Conservation (phyloP, 495 filamentous ascomycete species). For the Umbilicaria muhlenbergii region DNA sequence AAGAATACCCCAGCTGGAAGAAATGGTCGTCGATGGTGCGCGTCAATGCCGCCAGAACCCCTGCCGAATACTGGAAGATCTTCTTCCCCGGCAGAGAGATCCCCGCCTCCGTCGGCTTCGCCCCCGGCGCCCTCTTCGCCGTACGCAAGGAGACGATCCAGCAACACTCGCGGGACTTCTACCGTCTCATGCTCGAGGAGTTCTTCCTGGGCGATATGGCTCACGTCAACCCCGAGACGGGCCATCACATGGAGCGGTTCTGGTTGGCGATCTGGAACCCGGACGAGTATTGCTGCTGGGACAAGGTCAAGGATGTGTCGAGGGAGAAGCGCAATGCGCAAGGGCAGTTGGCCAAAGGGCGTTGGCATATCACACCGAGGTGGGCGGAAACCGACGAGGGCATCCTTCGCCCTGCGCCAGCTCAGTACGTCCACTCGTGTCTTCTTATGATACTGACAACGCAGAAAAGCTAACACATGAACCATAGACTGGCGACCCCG, state of each 20-base stretch:
- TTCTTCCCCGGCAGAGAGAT: slow-evolving; percentile 1
- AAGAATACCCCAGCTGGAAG: slow-evolving; percentile 7
- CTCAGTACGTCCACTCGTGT: background rate
- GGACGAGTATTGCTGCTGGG: slow-evolving; percentile 5
- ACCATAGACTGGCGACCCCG: no score
- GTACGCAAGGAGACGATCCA: slow-evolving; percentile 4
- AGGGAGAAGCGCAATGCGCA: slow-evolving; percentile 3
- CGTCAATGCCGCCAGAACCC: slow-evolving; percentile 1
- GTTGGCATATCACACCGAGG: slow-evolving; percentile 4
- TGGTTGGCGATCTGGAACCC: slow-evolving; percentile 8
- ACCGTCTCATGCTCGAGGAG: slow-evolving; percentile 1
- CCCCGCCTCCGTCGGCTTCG: slow-evolving; percentile 4
- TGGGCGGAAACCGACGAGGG: slow-evolving; percentile 1
- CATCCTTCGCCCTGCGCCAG: background rate
- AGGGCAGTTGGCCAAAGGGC: slow-evolving; percentile 8
- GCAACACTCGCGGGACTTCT: slow-evolving; percentile 1
- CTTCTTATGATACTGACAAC: no score
- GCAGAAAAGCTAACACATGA: no score
- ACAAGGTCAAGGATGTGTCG: background rate
- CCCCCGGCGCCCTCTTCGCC: slow-evolving; percentile 7
- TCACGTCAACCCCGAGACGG: slow-evolving; percentile 7
- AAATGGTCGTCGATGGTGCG: slow-evolving; percentile 3
- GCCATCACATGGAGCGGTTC: slow-evolving; percentile 7
- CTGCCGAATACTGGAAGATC: slow-evolving; percentile 1
- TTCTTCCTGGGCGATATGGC: slow-evolving; percentile 6